phyloP scores from a whole-genome alignment of 331 rosid genomes.

The Telfairia occidentalis region DNA sequence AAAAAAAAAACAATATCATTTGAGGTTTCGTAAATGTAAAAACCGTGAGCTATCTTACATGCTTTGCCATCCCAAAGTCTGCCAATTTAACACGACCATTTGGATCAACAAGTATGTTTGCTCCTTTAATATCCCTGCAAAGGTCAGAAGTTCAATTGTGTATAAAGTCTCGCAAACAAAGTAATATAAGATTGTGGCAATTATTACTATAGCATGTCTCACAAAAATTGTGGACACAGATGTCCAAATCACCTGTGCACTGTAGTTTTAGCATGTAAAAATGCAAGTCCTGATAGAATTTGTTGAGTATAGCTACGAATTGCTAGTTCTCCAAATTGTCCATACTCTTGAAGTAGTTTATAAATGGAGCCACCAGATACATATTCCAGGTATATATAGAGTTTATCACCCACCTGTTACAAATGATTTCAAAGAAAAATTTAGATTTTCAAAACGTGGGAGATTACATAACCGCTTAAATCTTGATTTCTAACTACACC shows the following conservation, averaged over 20 bases:
- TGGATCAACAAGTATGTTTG: conserved; percentile 96
- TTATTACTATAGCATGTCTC: background rate
- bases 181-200: background rate
- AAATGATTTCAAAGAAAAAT: conserved; percentile 16
- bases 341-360: conserved; percentile 94
- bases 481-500: background rate
- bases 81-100: conserved; percentile 87
- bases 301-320: conserved; percentile 91
- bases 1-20: too few species aligned
- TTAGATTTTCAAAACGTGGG: background rate
- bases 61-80: conserved; percentile 99
- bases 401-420: conserved; percentile 71
- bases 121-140: conserved; percentile 94
- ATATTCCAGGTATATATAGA: conserved; percentile 90
- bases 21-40: background rate
- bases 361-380: conserved; percentile 96
- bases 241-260: conserved; percentile 67
- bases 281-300: conserved; percentile 91
- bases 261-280: conserved; percentile 77
- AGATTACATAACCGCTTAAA: background rate
- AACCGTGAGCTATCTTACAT: conserved; percentile 42
- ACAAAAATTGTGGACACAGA: background rate
- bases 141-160: conserved; percentile 13
- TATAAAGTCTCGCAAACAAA: background rate
- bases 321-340: conserved; percentile 71